Conservation (phyloP, 1,284 basidiomycete species). For the Porodaedalea pini region DNA sequence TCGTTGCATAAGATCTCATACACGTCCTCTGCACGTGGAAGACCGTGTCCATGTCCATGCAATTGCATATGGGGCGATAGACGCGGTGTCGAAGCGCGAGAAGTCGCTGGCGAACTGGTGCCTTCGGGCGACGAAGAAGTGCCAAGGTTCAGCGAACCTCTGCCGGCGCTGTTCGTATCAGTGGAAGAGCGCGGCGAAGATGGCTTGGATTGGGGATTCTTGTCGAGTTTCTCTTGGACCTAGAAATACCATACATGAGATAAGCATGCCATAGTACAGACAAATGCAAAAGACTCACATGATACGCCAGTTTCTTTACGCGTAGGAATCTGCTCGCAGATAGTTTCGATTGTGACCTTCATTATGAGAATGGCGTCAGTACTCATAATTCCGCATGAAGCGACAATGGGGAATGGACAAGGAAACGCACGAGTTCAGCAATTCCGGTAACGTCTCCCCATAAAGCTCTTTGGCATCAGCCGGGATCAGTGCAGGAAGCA, state of each 20-base stretch:
- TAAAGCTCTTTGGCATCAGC: conserved; percentile 40
- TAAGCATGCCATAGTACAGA: background rate
- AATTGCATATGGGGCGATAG: conserved; percentile 6
- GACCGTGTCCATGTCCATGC: conserved; percentile 23
- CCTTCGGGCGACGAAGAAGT: background rate
- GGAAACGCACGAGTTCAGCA: conserved; percentile 67
- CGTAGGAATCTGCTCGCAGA: conserved; percentile 86
- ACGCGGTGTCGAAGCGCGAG: conserved; percentile 11
- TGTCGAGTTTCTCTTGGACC: conserved; percentile 87
- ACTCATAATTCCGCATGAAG: background rate
- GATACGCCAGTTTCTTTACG: conserved; percentile 77
- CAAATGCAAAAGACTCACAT: conserved; percentile 53
- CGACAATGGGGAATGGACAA: no score
- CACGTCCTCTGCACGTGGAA: conserved; percentile 59
- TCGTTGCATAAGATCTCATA: conserved; percentile 91
- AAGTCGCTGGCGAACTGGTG: conserved; percentile 1
- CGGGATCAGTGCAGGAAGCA: conserved; percentile 67
- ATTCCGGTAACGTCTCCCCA: conserved; percentile 62
- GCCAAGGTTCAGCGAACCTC: background rate
- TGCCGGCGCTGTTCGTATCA: conserved; percentile 30
- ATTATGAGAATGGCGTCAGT: conserved; percentile 18
- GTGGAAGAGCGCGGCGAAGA: conserved; percentile 41
- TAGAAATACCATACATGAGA: conserved; percentile 28
- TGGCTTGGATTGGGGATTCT: conserved; percentile 32
- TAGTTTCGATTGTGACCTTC: conserved; percentile 78